Base-by-base conservation (phyloP, 2,329 filamentous ascomycete genomes). In the Juglanconis sp. region DNA sequence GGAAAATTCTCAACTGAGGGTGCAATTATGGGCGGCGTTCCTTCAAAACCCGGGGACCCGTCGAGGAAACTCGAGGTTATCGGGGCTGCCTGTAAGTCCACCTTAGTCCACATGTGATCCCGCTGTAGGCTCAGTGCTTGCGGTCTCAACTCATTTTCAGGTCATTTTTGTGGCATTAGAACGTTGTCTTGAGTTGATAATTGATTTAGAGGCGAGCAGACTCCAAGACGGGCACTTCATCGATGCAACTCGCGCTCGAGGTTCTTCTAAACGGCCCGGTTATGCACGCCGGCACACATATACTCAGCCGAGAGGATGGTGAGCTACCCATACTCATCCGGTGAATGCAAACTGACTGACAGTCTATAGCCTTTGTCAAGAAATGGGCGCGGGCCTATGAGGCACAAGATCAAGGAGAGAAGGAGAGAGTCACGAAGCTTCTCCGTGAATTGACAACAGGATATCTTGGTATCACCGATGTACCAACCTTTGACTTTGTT, bases 401-500 rank as follows among this genome's bases (percentile, higher is more conserved):
- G 24, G 24, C 24, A 24, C 24, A 24, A 24, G 24, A 24, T 24
- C 24, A 24, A 24, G 24, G 24, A 24, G 24, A 24, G 24, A 24
- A 24, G 24, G 24, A 24, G 24, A 24, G 24, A 24, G 24, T 42
- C 38, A 42, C 53, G 9, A 50, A 58, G 7, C 64, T 69, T 3
- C 63, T 75, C 11, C 68, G 68, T 47, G 61, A 69, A 51, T 59
- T 68, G 2, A 64, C 70, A 5, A 68, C 70, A 40, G 76, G 77
- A 9, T 79, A 75, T 63, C 74, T 73, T 2, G 76, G 73, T 9
- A 71, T 72, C 17, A 74, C 75, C 17, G 78, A 80, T 64, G 61
- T 71, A 8, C 77, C 77, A 1, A 69, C 69, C 3, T 67, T 67
- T 31, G 69, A 73, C 53, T 70, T 79, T 17, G 69, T 77, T n/a